A percentile compares a stretch with the other conserved stretches of the same genome.
Evolutionary conservation across 805 yeast genomes (phyloP).

Genomic region (Peterozyma toletana): DNA sequence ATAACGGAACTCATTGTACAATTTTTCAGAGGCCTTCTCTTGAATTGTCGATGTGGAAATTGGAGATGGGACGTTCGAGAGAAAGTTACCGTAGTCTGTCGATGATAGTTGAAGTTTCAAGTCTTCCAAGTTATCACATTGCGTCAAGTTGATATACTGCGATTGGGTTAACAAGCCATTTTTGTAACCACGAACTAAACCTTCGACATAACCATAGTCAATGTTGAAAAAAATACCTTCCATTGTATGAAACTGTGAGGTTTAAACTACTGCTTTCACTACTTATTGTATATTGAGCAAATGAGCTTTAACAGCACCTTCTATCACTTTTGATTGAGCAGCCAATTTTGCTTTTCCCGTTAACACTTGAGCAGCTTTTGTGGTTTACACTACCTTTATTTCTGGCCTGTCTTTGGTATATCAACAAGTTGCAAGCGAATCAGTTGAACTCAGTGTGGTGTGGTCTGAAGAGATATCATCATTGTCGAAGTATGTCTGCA

Average conservation of each 20-base stretch:
- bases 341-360: not conserved
- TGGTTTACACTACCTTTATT: not conserved
- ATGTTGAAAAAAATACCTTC: conserved; percentile 91
- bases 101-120: conserved; percentile 89
- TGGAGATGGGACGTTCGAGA: conserved; percentile 77
- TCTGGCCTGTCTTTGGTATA: no score
- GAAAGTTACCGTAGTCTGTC: conserved; percentile 90
- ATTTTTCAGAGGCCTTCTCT: conserved; percentile 63
- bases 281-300: not conserved
- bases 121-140: conserved; percentile 93
- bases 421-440: no score
- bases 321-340: not conserved
- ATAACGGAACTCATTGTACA: conserved; percentile 80
- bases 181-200: conserved; percentile 89
- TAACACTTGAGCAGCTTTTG: not conserved
- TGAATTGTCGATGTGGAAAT: conserved; percentile 84
- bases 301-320: not conserved
- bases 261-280: no score
- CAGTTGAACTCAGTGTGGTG: no score
- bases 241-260: conserved; percentile 34
- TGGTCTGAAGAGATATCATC: no score
- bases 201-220: conserved; percentile 88
- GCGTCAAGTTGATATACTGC: conserved; percentile 89
- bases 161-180: conserved; percentile 69
- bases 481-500: not conserved